Conservation (phyloP, 257 asterid genomes). For the Echium plantagineum region DNA sequence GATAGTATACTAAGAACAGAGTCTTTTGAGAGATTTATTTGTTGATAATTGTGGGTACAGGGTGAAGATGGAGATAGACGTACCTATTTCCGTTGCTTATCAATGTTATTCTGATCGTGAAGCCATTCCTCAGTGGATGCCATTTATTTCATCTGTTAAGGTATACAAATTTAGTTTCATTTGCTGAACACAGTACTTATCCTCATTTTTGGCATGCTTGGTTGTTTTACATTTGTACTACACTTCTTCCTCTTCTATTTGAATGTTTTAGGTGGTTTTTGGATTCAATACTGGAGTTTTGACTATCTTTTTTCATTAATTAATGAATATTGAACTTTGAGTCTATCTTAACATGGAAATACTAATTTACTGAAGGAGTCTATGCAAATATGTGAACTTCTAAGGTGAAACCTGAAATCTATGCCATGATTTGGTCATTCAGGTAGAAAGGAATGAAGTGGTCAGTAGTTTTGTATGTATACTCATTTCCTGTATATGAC, state of each 20-base stretch:
- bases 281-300: too few relatives aligned
- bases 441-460: too few relatives aligned
- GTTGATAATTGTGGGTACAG: constrained; percentile 23
- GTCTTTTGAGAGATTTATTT: background rate
- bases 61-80: constrained; percentile 72
- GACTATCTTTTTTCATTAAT: too few relatives aligned
- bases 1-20: background rate
- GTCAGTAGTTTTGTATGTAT: too few relatives aligned
- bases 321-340: too few relatives aligned
- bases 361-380: too few relatives aligned
- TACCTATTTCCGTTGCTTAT: constrained; percentile 82
- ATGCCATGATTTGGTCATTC: too few relatives aligned
- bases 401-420: too few relatives aligned
- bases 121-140: constrained; percentile 94
- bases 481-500: too few relatives aligned
- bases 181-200: background rate
- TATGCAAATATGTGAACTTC: too few relatives aligned
- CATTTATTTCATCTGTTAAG: constrained; percentile 84
- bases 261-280: background rate
- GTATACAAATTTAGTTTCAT: constrained; percentile 13
- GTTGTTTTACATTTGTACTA: background rate
- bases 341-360: too few relatives aligned
- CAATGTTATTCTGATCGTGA: constrained; percentile 80
- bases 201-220: background rate
- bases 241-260: background rate